Percentiles rank a stretch among this genome's conserved stretches.
Evolutionary conservation across 495 filamentous ascomycete genomes (phyloP).

Genomic region (Saxophila tyrrhenica): DNA sequence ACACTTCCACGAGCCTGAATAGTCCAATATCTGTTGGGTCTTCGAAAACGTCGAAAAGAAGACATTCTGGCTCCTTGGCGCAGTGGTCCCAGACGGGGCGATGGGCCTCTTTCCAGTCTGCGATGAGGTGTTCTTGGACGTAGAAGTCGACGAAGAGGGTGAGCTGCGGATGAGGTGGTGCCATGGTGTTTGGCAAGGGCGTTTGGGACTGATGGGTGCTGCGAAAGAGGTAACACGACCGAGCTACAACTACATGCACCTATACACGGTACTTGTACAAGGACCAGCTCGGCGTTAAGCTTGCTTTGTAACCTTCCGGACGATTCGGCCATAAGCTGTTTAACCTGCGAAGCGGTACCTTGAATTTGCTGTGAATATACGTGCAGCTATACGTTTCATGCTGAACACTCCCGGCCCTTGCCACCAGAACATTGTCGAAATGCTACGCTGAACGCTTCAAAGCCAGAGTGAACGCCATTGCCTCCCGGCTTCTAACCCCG

Average conservation of each 20-base stretch:
- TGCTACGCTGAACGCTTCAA: neutral
- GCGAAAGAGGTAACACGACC: too few species aligned
- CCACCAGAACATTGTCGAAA: neutral
- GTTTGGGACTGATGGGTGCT: too few species aligned
- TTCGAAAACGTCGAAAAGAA: neutral
- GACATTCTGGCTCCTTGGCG: neutral
- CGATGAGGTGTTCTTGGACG: neutral
- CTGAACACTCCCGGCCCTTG: too few species aligned
- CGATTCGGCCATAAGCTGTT: too few species aligned
- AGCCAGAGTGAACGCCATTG: neutral
- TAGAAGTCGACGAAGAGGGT: neutral
- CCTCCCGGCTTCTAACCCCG: neutral
- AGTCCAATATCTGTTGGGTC: neutral
- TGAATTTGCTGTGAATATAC: too few species aligned
- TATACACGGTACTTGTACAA: too few species aligned
- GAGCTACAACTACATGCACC: too few species aligned
- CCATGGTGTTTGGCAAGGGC: too few species aligned
- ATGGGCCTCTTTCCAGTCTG: neutral
- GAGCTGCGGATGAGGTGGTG: neutral
- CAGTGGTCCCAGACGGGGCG: neutral
- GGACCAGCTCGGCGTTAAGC: too few species aligned
- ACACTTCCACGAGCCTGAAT: neutral
- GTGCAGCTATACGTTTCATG: too few species aligned
- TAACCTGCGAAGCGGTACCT: too few species aligned
- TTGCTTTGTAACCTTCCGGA: too few species aligned